Percentiles rank a stretch among this genome's conserved stretches.
Evolutionary conservation across 2,329 filamentous ascomycete genomes (phyloP).

Genomic region (Beauveria caledonica): DNA sequence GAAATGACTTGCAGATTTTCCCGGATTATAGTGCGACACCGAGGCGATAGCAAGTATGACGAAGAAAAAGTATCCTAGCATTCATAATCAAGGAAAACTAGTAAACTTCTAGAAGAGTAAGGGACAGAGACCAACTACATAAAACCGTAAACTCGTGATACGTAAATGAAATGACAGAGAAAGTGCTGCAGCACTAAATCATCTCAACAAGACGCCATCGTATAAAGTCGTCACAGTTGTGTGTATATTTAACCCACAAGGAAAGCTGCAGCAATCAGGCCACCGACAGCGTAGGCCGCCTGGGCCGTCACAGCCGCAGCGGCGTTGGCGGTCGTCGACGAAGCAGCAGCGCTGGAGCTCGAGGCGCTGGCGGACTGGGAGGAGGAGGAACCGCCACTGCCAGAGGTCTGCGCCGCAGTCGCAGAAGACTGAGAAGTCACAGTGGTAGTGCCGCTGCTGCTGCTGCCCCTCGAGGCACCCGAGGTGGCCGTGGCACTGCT

Average conservation of each 20-base stretch:
- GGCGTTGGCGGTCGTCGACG: neutral
- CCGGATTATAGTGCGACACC: too few relatives aligned
- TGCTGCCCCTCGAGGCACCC: neutral
- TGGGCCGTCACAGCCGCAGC: neutral
- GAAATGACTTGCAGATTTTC: too few relatives aligned
- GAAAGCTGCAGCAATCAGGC: conserved; percentile 9
- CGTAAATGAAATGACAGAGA: too few relatives aligned
- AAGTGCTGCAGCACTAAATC: too few relatives aligned
- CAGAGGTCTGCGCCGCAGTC: neutral
- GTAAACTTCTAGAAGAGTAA: neutral
- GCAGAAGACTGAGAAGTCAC: neutral
- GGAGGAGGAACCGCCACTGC: neutral
- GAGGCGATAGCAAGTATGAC: too few relatives aligned
- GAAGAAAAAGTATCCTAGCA: neutral
- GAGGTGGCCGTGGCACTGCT: neutral
- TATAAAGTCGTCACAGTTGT: too few relatives aligned
- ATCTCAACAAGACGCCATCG: too few relatives aligned
- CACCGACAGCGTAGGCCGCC: neutral
- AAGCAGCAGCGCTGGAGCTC: neutral
- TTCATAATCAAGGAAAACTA: neutral
- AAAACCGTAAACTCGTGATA: neutral
- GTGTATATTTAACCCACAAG: neutral
- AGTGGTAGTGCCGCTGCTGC: neutral
- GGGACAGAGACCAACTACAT: neutral
- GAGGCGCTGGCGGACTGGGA: neutral